Evolutionary conservation across 371 early-diverging fungal genomes (phyloP).

Genomic region (Cokeromyces recurvatus): DNA sequence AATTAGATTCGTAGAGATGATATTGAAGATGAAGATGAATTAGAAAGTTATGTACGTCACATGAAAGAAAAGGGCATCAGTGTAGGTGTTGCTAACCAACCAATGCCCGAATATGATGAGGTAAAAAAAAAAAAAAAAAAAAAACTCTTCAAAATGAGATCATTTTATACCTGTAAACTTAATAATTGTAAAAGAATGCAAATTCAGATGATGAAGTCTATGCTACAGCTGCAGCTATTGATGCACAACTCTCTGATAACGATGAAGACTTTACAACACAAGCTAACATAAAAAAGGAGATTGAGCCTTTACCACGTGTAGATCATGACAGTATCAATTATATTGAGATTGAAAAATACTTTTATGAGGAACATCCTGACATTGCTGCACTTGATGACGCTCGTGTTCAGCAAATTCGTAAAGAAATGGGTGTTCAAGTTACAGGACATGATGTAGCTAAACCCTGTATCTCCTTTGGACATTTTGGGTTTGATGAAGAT

Average conservation of each 20-base stretch:
- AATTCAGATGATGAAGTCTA: constrained; percentile 89
- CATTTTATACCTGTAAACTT: neutral
- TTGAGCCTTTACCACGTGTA: constrained; percentile 63
- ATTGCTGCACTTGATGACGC: constrained; percentile 55
- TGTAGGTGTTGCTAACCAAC: constrained; percentile 50
- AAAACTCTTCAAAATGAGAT: no score
- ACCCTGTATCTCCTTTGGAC: constrained; percentile 86
- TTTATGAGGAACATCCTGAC: constrained; percentile 79
- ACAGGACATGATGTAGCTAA: constrained; percentile 62
- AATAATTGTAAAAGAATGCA: constrained; percentile 40
- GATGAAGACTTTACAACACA: constrained; percentile 18
- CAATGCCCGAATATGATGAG: constrained; percentile 44
- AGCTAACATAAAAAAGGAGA: constrained; percentile 42
- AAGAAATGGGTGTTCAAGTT: constrained; percentile 57
- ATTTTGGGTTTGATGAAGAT: constrained; percentile 77
- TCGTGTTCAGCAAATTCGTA: constrained; percentile 54
- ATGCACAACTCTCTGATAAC: constrained; percentile 43
- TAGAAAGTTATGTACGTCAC: constrained; percentile 74
- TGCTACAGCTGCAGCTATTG: constrained; percentile 75
- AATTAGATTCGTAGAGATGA: constrained; percentile 57
- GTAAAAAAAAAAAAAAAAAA: constrained; percentile 16
- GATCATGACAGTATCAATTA: constrained; percentile 76
- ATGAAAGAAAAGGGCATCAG: constrained; percentile 74
- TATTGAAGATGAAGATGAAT: constrained; percentile 76
- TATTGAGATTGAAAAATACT: constrained; percentile 72